These are phyloP conservation scores for Petunia hybrid DNA, from an alignment of 305 asterid species.

Conservation along the genomic window DNA sequence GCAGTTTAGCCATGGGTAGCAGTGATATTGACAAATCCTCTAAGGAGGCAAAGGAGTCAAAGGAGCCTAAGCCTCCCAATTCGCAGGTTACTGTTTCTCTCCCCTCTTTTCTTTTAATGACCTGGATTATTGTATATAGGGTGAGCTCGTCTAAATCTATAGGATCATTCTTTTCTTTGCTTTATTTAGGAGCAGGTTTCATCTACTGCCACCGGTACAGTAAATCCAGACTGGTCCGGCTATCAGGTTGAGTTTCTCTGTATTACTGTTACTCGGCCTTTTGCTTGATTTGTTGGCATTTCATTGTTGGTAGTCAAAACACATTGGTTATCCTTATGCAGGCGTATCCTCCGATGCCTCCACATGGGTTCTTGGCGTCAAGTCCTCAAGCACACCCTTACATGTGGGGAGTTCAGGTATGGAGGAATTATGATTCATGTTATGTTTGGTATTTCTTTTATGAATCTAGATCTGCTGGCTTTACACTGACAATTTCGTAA, in stretches of 20 bases:
- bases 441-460: not conserved
- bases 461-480: slow-evolving; percentile 8
- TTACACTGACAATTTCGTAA: not conserved
- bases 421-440: slow-evolving; percentile 10
- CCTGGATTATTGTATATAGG: not conserved
- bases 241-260: slow-evolving; percentile 70
- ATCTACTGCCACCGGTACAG: slow-evolving; percentile 60
- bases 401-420: slow-evolving; percentile 99
- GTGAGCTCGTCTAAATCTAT: not conserved
- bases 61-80: slow-evolving; percentile 72
- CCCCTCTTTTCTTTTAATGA: not conserved
- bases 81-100: slow-evolving; percentile 58
- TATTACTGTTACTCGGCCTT: not conserved
- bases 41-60: slow-evolving; percentile 74
- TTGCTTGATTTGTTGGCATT: slow-evolving; percentile 13
- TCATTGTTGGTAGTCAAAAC: slow-evolving; percentile 5
- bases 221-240: slow-evolving; percentile 87
- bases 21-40: slow-evolving; percentile 56
- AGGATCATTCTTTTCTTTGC: slow-evolving; percentile 31
- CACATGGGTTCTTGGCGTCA: slow-evolving; percentile 89
- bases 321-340: slow-evolving; percentile 44
- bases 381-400: slow-evolving; percentile 94
- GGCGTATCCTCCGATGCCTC: slow-evolving; percentile 94
- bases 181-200: slow-evolving; percentile 74
- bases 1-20: slow-evolving; percentile 54